Conservation (phyloP, 2,329 filamentous ascomycete species). For the Stachybotrys chartarum region DNA sequence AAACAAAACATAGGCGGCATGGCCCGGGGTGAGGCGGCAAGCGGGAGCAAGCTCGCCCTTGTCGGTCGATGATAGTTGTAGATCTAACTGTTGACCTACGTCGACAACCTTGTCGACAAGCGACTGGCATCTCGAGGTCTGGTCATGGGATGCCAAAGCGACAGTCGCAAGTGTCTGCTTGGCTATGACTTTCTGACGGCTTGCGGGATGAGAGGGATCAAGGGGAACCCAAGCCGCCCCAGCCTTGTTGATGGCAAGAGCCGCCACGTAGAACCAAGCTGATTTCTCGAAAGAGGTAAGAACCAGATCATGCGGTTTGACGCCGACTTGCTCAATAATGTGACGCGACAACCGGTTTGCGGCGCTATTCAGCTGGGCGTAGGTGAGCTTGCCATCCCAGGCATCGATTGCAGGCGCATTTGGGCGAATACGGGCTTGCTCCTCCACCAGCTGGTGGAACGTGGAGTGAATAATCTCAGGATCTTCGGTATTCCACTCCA, state of each 20-base stretch:
- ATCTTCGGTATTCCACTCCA: neutral
- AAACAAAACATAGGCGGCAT: conserved; percentile 7
- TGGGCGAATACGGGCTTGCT: neutral
- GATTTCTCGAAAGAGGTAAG: conserved; percentile 16
- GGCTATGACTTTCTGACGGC: conserved; percentile 7
- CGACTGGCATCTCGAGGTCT: neutral
- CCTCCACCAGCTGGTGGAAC: neutral
- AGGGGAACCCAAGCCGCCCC: conserved; percentile 23
- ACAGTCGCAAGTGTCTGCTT: conserved; percentile 3
- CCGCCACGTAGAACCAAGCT: conserved; percentile 11
- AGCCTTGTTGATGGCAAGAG: conserved; percentile 19
- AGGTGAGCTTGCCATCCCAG: neutral
- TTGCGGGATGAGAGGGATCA: conserved; percentile 28
- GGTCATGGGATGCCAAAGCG: neutral
- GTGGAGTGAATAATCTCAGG: neutral
- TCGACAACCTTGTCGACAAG: neutral
- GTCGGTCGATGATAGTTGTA: neutral
- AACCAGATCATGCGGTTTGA: conserved; percentile 4
- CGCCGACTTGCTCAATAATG: conserved; percentile 8
- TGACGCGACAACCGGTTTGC: conserved; percentile 29
- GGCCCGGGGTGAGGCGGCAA: neutral
- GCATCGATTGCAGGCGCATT: neutral
- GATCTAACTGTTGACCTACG: neutral
- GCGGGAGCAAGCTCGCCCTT: no score
- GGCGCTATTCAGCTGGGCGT: neutral